These are phyloP conservation scores for Teunomyces atbi DNA, from an alignment of 805 yeast genomes.

Conservation along the genomic window DNA sequence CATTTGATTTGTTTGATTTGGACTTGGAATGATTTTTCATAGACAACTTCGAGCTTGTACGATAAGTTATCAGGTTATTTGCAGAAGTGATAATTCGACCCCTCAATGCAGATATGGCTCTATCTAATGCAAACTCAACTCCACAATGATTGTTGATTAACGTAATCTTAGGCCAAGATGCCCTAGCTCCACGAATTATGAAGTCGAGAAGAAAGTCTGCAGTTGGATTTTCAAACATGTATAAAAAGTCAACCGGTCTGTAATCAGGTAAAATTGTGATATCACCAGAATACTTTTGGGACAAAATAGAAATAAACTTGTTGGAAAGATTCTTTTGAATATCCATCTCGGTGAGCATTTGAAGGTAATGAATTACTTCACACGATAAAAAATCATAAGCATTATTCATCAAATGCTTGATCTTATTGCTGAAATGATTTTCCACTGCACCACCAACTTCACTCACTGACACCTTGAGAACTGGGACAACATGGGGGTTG, in stretches of 20 bases:
- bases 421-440: conserved; percentile 53
- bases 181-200: conserved; percentile 78
- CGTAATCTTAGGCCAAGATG: conserved; percentile 91
- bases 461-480: conserved; percentile 65
- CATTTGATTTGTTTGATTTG: conserved; percentile 3
- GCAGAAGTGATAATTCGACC: conserved; percentile 52
- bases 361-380: conserved; percentile 77
- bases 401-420: conserved; percentile 51
- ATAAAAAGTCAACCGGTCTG: conserved; percentile 53
- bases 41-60: neutral
- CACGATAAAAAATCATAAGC: conserved; percentile 58
- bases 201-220: conserved; percentile 69
- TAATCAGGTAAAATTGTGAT: conserved; percentile 87
- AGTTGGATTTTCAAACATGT: conserved; percentile 77
- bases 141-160: conserved; percentile 87
- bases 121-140: conserved; percentile 82
- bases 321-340: conserved; percentile 69
- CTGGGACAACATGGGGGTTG: conserved; percentile 92
- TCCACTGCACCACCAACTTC: conserved; percentile 70
- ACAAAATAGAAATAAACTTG: conserved; percentile 69
- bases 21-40: conserved; percentile 6
- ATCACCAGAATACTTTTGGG: conserved; percentile 91
- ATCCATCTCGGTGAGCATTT: conserved; percentile 72
- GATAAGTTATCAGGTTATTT: conserved; percentile 13
- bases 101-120: conserved; percentile 66